These are phyloP conservation scores for Endocalyx cinctus DNA, from an alignment of 2,329 filamentous ascomycete species.

Conservation along the genomic window DNA sequence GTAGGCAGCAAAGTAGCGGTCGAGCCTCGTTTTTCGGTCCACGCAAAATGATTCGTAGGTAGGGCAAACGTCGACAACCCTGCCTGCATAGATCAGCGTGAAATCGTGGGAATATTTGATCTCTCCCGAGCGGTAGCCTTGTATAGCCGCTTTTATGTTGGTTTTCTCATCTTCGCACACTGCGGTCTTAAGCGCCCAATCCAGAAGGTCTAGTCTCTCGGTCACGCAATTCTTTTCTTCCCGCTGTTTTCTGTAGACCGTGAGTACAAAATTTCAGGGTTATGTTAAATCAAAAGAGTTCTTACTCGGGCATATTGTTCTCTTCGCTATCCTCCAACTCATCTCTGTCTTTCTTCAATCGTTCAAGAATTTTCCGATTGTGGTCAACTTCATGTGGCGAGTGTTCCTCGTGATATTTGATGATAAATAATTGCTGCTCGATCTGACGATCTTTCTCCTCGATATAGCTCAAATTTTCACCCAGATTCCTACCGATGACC, in stretches of 20 bases:
- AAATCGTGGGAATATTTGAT: constrained; percentile 36
- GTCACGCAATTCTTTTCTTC: constrained; percentile 24
- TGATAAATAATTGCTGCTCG: constrained; percentile 29
- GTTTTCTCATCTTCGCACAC: constrained; percentile 30
- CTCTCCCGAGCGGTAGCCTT: constrained; percentile 34
- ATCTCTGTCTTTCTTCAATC: constrained; percentile 20
- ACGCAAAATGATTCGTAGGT: constrained; percentile 33
- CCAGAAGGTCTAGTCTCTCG: constrained; percentile 28
- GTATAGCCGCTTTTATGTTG: constrained; percentile 39
- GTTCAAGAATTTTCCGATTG: constrained; percentile 18
- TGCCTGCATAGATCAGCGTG: constrained; percentile 38
- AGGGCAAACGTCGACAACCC: constrained; percentile 35
- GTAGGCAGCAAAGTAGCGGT: constrained; percentile 30
- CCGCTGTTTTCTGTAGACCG: constrained; percentile 20
- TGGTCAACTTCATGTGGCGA: constrained; percentile 18
- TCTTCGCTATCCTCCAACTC: constrained; percentile 28
- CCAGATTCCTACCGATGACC: constrained; percentile 31
- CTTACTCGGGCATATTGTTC: constrained; percentile 27
- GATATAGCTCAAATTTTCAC: constrained; percentile 31
- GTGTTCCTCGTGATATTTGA: constrained; percentile 19
- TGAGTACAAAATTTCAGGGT: too few relatives aligned
- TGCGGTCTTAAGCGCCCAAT: constrained; percentile 25
- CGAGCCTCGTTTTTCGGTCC: constrained; percentile 34
- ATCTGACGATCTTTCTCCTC: constrained; percentile 34
- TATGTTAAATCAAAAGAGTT: too few relatives aligned